Conservation (phyloP, 768 basidiomycete species). For the Mycena metata region DNA sequence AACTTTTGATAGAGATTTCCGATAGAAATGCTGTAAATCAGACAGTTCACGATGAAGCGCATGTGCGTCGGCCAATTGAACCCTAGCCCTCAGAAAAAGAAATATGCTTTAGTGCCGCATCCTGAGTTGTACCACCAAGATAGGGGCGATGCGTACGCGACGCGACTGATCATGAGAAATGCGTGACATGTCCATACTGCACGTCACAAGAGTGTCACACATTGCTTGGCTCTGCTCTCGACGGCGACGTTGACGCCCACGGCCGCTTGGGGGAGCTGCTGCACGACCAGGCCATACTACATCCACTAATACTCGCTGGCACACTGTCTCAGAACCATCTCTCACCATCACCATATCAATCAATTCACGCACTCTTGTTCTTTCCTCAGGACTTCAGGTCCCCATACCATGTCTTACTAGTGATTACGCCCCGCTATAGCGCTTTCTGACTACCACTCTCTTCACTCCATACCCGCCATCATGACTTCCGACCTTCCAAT, state of each 20-base stretch:
- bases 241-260: conserved; percentile 18
- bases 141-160: too few species aligned
- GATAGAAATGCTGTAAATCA: too few species aligned
- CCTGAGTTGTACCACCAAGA: too few species aligned
- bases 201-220: too few species aligned
- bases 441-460: not conserved
- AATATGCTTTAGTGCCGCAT: too few species aligned
- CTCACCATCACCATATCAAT: conserved; percentile 30
- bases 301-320: conserved; percentile 12
- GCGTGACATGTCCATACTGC: too few species aligned
- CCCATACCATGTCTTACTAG: conserved; percentile 33
- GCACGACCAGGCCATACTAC: conserved; percentile 9
- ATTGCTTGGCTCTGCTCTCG: not conserved
- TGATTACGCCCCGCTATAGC: not conserved
- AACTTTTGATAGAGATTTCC: too few species aligned
- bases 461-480: conserved; percentile 18
- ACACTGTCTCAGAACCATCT: not conserved
- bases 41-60: too few species aligned
- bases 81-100: too few species aligned
- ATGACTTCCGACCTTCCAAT: conserved; percentile 30
- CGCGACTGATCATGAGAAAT: too few species aligned
- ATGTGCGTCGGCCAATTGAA: too few species aligned
- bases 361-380: conserved; percentile 30
- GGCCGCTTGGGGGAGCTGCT: conserved; percentile 24
- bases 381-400: not conserved